Evolutionary conservation across 768 basidiomycete species (phyloP).

Genomic region (Naganishia onofrii): DNA sequence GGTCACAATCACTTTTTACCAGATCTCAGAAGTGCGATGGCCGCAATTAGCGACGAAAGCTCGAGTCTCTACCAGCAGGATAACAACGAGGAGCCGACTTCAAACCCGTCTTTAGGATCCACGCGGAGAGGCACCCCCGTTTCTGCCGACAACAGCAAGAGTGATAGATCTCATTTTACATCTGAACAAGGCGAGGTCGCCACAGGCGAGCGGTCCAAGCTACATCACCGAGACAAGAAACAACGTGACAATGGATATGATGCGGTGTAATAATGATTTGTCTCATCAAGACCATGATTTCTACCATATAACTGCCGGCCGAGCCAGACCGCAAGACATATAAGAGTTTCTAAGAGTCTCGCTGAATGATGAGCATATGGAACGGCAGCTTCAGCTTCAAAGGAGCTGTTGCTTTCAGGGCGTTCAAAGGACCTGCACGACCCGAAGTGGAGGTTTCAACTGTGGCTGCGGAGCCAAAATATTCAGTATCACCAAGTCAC

Average conservation of each 20-base stretch:
- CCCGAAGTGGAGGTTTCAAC: no score
- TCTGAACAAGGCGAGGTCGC: not conserved
- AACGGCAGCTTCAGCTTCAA: no score
- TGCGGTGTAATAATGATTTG: not conserved
- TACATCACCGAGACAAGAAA: not conserved
- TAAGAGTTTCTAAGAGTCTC: no score
- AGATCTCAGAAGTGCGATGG: conserved; percentile 12
- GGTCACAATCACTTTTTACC: conserved; percentile 18
- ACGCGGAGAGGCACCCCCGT: not conserved
- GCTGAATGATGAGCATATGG: no score
- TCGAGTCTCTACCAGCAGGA: not conserved
- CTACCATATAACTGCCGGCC: no score
- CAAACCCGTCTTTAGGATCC: not conserved
- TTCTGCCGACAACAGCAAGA: not conserved
- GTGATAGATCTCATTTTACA: not conserved
- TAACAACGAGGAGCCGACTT: not conserved
- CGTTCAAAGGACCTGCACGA: no score
- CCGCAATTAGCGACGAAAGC: conserved; percentile 1
- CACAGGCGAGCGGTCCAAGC: not conserved
- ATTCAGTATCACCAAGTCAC: not conserved
- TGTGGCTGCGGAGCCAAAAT: not conserved
- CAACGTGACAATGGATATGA: conserved; percentile 5
- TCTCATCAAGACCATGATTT: not conserved
- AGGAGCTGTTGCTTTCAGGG: no score
- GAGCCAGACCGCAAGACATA: no score